These are phyloP conservation scores for Russula griseocarnosa DNA, from an alignment of 768 basidiomycete species.

Conservation along the genomic window DNA sequence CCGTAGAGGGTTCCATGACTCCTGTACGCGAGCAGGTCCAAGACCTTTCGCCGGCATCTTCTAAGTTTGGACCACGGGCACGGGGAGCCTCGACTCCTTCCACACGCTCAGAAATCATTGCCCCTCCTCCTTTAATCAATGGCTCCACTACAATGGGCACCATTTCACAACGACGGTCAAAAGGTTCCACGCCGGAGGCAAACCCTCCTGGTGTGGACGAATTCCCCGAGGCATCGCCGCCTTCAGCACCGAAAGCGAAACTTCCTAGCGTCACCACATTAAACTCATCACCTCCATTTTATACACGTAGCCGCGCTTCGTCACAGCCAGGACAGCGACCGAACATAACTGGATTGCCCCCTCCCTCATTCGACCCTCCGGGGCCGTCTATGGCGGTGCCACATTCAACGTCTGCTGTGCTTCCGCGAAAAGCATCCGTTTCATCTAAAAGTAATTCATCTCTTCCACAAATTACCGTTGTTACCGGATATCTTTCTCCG, in stretches of 20 bases:
- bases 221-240: constrained; percentile 22
- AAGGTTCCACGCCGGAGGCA: constrained; percentile 58
- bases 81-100: constrained; percentile 53
- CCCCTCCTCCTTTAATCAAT: constrained; percentile 45
- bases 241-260: constrained; percentile 39
- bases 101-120: constrained; percentile 34
- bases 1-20: constrained; percentile 63
- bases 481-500: constrained; percentile 49
- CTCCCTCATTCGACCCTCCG: constrained; percentile 47
- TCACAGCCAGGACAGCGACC: constrained; percentile 77
- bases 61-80: constrained; percentile 47
- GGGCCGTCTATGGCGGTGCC: constrained; percentile 42
- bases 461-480: constrained; percentile 46
- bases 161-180: constrained; percentile 63
- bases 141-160: constrained; percentile 57
- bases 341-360: constrained; percentile 42
- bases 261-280: constrained; percentile 31
- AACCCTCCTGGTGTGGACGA: constrained; percentile 12
- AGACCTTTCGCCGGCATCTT: constrained; percentile 31
- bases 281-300: constrained; percentile 1
- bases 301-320: constrained; percentile 56
- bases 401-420: constrained; percentile 38
- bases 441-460: constrained; percentile 51
- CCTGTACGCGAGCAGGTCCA: constrained; percentile 14
- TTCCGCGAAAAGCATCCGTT: constrained; percentile 56